These are phyloP conservation scores for Yamadazyma buinensis DNA, from an alignment of 1,139 yeast genomes.

Conservation along the genomic window DNA sequence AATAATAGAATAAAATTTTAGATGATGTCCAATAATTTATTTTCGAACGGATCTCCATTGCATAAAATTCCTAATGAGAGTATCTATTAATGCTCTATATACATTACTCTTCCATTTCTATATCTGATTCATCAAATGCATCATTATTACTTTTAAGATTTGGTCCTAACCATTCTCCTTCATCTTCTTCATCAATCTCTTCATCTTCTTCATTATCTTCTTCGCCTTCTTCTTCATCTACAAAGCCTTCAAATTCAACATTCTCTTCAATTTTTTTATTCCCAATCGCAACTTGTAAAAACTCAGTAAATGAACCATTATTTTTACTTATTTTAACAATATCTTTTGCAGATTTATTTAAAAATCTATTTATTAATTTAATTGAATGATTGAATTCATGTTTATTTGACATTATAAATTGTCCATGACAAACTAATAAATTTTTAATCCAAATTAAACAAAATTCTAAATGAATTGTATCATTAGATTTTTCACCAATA, in stretches of 20 bases:
- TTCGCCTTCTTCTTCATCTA: constrained; percentile 14
- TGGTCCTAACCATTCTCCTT: constrained; percentile 21
- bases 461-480: constrained; percentile 85
- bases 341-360: constrained; percentile 73
- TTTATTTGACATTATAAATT: constrained; percentile 60
- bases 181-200: constrained; percentile 16
- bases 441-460: constrained; percentile 76
- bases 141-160: constrained; percentile 7
- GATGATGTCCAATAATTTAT: too few species aligned
- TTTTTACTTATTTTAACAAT: constrained; percentile 53
- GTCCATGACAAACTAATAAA: constrained; percentile 71
- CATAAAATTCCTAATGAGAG: too few species aligned
- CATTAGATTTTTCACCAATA: constrained; percentile 65
- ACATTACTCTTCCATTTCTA: constrained; percentile 9
- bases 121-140: constrained; percentile 6
- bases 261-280: constrained; percentile 15
- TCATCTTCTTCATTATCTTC: constrained; percentile 19
- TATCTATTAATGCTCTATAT: constrained; percentile 1
- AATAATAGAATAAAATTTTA: too few species aligned
- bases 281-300: constrained; percentile 26
- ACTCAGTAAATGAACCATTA: constrained; percentile 51
- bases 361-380: constrained; percentile 71
- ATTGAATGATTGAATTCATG: constrained; percentile 64
- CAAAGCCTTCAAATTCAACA: constrained; percentile 17
- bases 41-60: too few species aligned